phyloP scores from a whole-genome alignment of 306 rosid genomes.

The Potentilla sterilis region DNA sequence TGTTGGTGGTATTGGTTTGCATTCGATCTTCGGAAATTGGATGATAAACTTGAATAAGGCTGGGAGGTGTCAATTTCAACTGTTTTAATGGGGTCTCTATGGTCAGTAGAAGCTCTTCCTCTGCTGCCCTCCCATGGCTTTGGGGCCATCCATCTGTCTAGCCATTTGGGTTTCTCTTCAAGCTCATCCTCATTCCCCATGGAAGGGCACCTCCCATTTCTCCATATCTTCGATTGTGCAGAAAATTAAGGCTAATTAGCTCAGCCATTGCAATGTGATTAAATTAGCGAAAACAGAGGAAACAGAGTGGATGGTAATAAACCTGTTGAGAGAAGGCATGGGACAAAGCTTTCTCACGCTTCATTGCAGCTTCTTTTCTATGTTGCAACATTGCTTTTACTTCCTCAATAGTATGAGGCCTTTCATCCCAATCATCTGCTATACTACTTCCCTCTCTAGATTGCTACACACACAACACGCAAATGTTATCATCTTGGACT shows the following conservation, averaged over 20 bases:
- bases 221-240: conserved; percentile 52
- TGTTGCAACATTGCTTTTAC: conserved; percentile 90
- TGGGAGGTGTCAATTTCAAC: conserved; percentile 87
- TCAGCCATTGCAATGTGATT: conserved; percentile 8
- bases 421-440: conserved; percentile 91
- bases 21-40: conserved; percentile 65
- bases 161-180: conserved; percentile 76
- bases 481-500: conserved; percentile 2
- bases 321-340: conserved; percentile 93
- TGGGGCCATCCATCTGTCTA: conserved; percentile 74
- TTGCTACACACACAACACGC: conserved; percentile 18
- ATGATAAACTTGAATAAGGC: conserved; percentile 63
- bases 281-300: neutral
- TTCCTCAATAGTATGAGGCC: conserved; percentile 84
- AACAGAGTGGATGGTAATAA: neutral
- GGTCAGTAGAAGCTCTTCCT: conserved; percentile 88
- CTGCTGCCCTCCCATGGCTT: conserved; percentile 84
- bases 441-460: conserved; percentile 87
- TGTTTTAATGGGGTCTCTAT: conserved; percentile 73
- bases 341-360: conserved; percentile 68
- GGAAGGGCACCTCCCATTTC: conserved; percentile 67
- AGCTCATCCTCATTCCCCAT: conserved; percentile 77
- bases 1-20: conserved; percentile 65
- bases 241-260: conserved; percentile 16
- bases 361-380: conserved; percentile 74